phyloP scores from a whole-genome alignment of 139 green algal genomes.

The Coelastrella sp. region DNA sequence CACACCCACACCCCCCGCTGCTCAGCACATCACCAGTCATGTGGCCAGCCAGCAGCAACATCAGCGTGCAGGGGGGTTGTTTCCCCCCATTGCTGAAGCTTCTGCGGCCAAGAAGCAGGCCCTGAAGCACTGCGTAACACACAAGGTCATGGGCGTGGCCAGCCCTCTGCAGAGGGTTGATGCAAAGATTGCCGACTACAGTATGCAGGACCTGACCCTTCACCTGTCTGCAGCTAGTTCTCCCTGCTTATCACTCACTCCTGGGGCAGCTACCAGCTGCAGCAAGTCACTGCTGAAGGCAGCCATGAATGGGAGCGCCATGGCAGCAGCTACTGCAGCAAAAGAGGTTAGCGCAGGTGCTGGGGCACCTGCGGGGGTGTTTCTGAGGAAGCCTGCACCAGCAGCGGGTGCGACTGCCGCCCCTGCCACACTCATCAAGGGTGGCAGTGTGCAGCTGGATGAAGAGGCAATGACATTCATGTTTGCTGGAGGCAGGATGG shows the following conservation, averaged over 20 bases:
- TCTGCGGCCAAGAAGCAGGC: constrained; percentile 17
- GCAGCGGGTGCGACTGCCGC: not conserved
- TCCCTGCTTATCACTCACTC: constrained; percentile 31
- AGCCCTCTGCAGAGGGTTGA: not conserved
- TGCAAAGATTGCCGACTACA: not conserved
- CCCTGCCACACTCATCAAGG: constrained; percentile 10
- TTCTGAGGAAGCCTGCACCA: not conserved
- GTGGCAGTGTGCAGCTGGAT: constrained; percentile 38
- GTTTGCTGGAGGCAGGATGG: constrained; percentile 20
- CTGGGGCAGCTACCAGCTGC: not conserved
- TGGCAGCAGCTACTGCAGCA: constrained; percentile 14
- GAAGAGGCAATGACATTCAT: constrained; percentile 21
- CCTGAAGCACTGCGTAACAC: not conserved
- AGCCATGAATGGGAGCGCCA: constrained; percentile 11
- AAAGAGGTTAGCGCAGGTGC: not conserved
- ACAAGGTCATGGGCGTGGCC: constrained; percentile 16
- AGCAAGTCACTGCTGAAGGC: constrained; percentile 23
- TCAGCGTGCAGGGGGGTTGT: not conserved
- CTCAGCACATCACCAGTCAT: not conserved
- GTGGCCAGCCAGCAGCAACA: not conserved
- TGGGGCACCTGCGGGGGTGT: not conserved
- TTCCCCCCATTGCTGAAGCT: not conserved
- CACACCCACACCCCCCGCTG: not conserved
- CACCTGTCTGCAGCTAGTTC: constrained; percentile 41
- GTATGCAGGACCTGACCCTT: not conserved